phyloP scores from a whole-genome alignment of 108 stramenopile genomes.

The Skeletonema costatum region DNA sequence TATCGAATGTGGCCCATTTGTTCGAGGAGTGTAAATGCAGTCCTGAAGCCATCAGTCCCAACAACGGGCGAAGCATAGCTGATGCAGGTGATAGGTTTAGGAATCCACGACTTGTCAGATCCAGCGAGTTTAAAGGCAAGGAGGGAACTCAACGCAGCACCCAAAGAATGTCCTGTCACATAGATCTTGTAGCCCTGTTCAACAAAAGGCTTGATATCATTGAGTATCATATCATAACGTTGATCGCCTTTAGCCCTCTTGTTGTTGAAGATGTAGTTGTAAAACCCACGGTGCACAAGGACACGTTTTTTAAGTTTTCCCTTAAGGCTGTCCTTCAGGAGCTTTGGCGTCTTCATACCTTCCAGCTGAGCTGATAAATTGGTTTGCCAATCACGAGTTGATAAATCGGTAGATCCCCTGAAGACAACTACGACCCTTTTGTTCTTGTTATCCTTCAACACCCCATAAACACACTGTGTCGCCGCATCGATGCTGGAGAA shows the following conservation, averaged over 20 bases:
- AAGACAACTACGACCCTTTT: background rate
- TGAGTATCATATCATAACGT: background rate
- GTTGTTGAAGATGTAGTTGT: background rate
- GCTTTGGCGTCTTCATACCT: background rate
- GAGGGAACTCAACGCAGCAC: slow-evolving; percentile 9
- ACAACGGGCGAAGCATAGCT: background rate
- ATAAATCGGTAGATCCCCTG: background rate
- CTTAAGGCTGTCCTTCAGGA: background rate
- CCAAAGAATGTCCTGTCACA: background rate
- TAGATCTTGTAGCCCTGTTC: background rate
- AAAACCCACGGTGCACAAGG: background rate
- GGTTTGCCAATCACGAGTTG: background rate
- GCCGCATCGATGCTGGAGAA: background rate
- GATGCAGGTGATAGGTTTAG: slow-evolving; percentile 17
- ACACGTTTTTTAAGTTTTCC: background rate
- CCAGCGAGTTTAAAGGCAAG: slow-evolving; percentile 11
- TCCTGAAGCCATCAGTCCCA: slow-evolving; percentile 6
- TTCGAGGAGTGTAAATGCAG: slow-evolving; percentile 2
- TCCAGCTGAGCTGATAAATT: background rate
- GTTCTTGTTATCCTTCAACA: background rate
- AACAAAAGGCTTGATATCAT: background rate
- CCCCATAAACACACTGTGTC: background rate
- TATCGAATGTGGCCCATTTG: background rate
- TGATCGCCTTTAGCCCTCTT: background rate
- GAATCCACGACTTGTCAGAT: slow-evolving; percentile 1